Percentiles rank a stretch among this genome's conserved stretches.
These are phyloP conservation scores for Diplodia scrobiculata DNA, from an alignment of 2,329 filamentous ascomycete species.

Conservation along the genomic window DNA sequence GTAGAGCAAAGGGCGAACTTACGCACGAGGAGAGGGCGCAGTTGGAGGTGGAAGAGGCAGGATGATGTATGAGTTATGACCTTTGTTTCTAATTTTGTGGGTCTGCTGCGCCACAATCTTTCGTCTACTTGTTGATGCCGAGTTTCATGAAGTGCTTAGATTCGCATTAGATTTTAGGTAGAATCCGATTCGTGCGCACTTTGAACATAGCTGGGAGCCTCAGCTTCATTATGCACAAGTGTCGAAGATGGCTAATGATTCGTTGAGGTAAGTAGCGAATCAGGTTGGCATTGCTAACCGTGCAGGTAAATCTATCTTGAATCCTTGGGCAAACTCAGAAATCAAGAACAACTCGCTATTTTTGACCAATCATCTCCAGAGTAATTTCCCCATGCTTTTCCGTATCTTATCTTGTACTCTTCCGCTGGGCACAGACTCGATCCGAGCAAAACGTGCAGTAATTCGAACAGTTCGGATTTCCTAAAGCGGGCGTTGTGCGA, in stretches of 20 bases:
- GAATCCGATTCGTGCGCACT: no score
- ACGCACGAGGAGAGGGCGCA: slow-evolving; percentile 1
- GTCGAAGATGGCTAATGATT: no score
- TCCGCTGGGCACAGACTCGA: not conserved
- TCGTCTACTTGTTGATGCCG: not conserved
- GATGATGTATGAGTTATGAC: not conserved
- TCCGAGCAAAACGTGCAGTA: not conserved
- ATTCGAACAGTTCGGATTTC: not conserved
- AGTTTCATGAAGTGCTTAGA: not conserved
- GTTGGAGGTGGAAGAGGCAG: not conserved
- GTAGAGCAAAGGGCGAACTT: slow-evolving; percentile 40
- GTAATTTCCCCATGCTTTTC: not conserved
- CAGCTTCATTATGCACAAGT: no score
- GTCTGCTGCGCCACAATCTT: not conserved
- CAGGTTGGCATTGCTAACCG: not conserved
- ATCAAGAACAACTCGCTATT: not conserved
- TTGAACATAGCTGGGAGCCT: no score
- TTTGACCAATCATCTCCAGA: not conserved
- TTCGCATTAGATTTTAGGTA: no score
- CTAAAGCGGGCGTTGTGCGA: not conserved
- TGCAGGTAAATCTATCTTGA: not conserved
- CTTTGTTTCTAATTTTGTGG: not conserved
- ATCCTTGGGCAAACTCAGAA: not conserved
- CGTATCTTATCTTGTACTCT: not conserved
- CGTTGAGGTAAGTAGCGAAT: no score